A percentile compares a stretch with the other conserved stretches of the same genome.
Evolutionary conservation across 371 early-diverging fungal species (phyloP).

Genomic region (Mucor racemosus): DNA sequence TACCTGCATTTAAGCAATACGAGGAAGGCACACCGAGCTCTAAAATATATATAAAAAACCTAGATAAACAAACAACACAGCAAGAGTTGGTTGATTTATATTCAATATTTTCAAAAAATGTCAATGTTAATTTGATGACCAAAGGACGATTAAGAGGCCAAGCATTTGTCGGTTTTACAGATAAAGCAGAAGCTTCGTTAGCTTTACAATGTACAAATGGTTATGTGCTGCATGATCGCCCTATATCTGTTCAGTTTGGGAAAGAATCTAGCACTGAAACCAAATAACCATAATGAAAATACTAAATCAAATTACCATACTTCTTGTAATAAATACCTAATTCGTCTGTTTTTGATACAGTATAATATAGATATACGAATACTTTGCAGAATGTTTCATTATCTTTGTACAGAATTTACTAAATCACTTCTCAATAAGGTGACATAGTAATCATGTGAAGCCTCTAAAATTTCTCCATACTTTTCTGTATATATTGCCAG

Average conservation of each 20-base stretch:
- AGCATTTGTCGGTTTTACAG: slow-evolving; percentile 43
- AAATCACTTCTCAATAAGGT: too few relatives aligned
- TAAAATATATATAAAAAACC: slow-evolving; percentile 47
- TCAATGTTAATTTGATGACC: slow-evolving; percentile 37
- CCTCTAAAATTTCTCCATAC: too few relatives aligned
- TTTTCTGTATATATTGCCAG: too few relatives aligned
- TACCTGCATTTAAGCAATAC: slow-evolving; percentile 43
- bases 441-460: too few relatives aligned
- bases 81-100: slow-evolving; percentile 40
- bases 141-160: slow-evolving; percentile 45
- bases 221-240: slow-evolving; percentile 36
- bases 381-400: too few relatives aligned
- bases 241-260: slow-evolving; percentile 39
- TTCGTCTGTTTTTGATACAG: too few relatives aligned
- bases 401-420: too few relatives aligned
- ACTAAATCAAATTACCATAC: background rate
- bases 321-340: too few relatives aligned
- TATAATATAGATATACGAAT: too few relatives aligned
- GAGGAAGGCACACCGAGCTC: slow-evolving; percentile 30
- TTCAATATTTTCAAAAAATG: slow-evolving; percentile 25
- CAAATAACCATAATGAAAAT: too few relatives aligned
- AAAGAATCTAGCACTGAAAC: background rate
- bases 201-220: slow-evolving; percentile 45
- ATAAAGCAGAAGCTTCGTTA: slow-evolving; percentile 20
- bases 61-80: slow-evolving; percentile 35